These are phyloP conservation scores for Pythium monospermum DNA, from an alignment of 352 stramenopile genomes.

Conservation along the genomic window DNA sequence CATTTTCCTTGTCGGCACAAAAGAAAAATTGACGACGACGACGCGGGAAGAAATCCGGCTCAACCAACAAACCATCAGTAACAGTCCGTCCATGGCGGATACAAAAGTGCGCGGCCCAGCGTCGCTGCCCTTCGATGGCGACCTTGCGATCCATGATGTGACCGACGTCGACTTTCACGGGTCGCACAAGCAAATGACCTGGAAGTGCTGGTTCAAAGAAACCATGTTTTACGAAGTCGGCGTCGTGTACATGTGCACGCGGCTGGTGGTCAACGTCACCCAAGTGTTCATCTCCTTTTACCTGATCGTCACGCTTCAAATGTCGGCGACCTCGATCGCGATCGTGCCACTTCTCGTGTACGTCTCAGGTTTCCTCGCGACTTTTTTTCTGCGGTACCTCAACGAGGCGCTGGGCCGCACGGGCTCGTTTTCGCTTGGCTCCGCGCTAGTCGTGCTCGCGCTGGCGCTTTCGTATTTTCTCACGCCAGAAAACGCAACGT, in stretches of 20 bases:
- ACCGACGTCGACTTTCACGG: conserved; percentile 23
- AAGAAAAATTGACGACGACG: conserved; percentile 39
- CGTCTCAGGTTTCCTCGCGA: conserved; percentile 74
- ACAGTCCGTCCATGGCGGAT: conserved; percentile 58
- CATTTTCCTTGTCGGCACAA: conserved; percentile 63
- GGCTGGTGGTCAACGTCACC: conserved; percentile 80
- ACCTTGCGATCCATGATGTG: conserved; percentile 33
- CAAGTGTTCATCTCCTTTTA: conserved; percentile 88
- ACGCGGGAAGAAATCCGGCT: conserved; percentile 21
- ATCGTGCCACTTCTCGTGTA: conserved; percentile 84
- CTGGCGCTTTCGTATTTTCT: conserved; percentile 56
- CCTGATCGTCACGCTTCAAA: conserved; percentile 80
- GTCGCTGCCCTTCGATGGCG: conserved; percentile 44
- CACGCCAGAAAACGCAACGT: conserved; percentile 48
- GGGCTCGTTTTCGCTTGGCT: conserved; percentile 61
- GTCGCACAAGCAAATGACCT: conserved; percentile 49
- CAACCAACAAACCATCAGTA: conserved; percentile 24
- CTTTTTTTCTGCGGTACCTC: conserved; percentile 68
- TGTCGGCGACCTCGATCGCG: conserved; percentile 78
- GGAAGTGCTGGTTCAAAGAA: conserved; percentile 70
- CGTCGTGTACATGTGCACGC: conserved; percentile 85
- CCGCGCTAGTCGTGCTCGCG: conserved; percentile 43
- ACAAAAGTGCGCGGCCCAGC: conserved; percentile 34
- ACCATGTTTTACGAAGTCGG: conserved; percentile 86
- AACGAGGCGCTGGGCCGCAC: conserved; percentile 68